Base-by-base conservation (phyloP, 192 early-diverging fungal genomes). In the Polychytrium aggregatum region DNA sequence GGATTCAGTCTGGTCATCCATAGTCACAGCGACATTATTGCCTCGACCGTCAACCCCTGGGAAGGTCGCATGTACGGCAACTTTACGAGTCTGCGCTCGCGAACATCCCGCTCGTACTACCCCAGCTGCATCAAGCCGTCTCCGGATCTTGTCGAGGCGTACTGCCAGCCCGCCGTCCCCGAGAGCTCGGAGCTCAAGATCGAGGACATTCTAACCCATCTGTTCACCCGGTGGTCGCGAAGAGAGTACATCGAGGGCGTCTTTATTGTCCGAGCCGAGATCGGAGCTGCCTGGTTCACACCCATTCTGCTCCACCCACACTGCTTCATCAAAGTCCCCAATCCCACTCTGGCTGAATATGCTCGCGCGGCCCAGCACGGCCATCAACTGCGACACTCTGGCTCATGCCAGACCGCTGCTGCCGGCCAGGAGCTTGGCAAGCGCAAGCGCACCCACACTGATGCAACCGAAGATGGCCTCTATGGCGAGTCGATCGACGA, bases 231-330 rank as follows among this genome's bases (percentile, higher is more conserved):
- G 44, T 76, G 58, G 37, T 68, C 73, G 4, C 56, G 52, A 29
- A 59, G 64, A 44, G 73, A 76, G 47, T 76, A 68, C 44, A 45
- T 44, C 21, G 72, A 70, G 51, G 72, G 72, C 28, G 21, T 76
- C n/a, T 76, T 76, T 40, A 35, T 76, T 7, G 25, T 76, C 34
- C 58, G 65, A 18, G 72, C 62, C 5, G 73, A 76, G 63, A 67
- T 76, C 56, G 73, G 73, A 25, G 73, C 73, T 0, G 73, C 71
- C 40, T 76, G 73, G 73, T 76, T 76, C 54, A 69, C 73, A 1
- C 73, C 73, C 25, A 68, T 76, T 21, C 52, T 76, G 11, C 73
- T 69, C 37, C 67, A 76, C 53, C 73, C 73, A 11, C 64, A 62
- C 41, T 69, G 66, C 51, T 62, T 76, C 22, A 48, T 76, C 17